Conservation (phyloP, 2,329 filamentous ascomycete species). For the Clarireedia paspali region DNA sequence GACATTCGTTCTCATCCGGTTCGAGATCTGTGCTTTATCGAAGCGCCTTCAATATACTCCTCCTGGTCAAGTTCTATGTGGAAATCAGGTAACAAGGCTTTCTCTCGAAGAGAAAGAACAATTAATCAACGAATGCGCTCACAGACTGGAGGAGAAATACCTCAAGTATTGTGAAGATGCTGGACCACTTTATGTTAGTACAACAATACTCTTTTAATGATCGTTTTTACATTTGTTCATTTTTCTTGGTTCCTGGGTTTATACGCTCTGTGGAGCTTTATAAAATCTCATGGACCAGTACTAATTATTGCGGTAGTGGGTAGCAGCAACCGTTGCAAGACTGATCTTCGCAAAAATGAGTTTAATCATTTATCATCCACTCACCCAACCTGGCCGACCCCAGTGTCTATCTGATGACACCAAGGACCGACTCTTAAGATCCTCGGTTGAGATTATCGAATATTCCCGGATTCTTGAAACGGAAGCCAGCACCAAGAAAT, state of each 20-base stretch:
- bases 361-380: conserved; percentile 32
- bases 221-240: not conserved
- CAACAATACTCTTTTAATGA: too few species aligned
- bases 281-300: not conserved
- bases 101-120: conserved; percentile 27
- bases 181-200: conserved; percentile 34
- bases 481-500: conserved; percentile 32
- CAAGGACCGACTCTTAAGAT: conserved; percentile 31
- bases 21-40: conserved; percentile 26
- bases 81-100: not conserved
- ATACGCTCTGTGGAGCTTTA: not conserved
- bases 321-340: conserved; percentile 36
- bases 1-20: conserved; percentile 32
- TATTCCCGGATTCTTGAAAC: conserved; percentile 33
- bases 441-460: conserved; percentile 35
- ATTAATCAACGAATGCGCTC: conserved; percentile 26
- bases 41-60: conserved; percentile 22
- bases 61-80: conserved; percentile 13
- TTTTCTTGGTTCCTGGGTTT: not conserved
- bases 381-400: conserved; percentile 22
- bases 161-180: conserved; percentile 31
- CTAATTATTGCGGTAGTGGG: conserved; percentile 30
- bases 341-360: conserved; percentile 34
- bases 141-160: conserved; percentile 27
- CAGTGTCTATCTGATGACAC: conserved; percentile 29